Evolutionary conservation across 2,329 filamentous ascomycete genomes (phyloP).

Genomic region (Mycosphaerella sp.): DNA sequence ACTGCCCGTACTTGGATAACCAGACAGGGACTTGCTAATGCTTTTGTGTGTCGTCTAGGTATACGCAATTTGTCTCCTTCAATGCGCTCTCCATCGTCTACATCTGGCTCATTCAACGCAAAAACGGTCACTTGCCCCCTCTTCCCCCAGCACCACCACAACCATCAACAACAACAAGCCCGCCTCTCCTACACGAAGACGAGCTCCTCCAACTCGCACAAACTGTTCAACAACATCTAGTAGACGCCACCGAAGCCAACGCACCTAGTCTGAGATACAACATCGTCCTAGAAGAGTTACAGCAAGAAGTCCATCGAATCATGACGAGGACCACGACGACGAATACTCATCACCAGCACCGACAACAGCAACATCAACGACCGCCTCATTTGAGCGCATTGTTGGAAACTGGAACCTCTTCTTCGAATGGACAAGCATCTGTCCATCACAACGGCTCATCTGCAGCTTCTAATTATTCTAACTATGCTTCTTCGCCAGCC

Average conservation of each 20-base stretch:
- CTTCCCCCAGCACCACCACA: slow-evolving; percentile 3
- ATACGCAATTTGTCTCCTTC: slow-evolving; percentile 20
- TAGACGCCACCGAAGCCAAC: slow-evolving; percentile 35
- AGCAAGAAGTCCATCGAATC: slow-evolving; percentile 38
- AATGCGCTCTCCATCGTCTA: slow-evolving; percentile 49
- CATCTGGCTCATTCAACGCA: slow-evolving; percentile 48
- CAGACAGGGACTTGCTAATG: neutral
- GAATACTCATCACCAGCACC: neutral
- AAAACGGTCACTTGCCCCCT: slow-evolving; percentile 19
- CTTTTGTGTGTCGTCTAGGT: neutral
- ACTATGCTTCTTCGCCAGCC: too few relatives aligned
- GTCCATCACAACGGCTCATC: too few relatives aligned
- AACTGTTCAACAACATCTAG: slow-evolving; percentile 45
- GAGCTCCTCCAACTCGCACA: slow-evolving; percentile 41
- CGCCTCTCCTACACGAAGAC: slow-evolving; percentile 13
- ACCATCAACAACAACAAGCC: neutral
- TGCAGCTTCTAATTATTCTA: too few relatives aligned
- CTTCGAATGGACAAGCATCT: neutral
- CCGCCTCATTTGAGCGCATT: slow-evolving; percentile 9
- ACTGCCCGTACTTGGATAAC: too few relatives aligned
- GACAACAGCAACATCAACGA: neutral
- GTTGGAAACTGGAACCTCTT: neutral
- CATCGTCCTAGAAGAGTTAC: slow-evolving; percentile 49
- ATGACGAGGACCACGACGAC: slow-evolving; percentile 13
- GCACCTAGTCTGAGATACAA: slow-evolving; percentile 47